phyloP scores from a whole-genome alignment of 2,329 filamentous ascomycete species.

The Metarhizium brunneum region DNA sequence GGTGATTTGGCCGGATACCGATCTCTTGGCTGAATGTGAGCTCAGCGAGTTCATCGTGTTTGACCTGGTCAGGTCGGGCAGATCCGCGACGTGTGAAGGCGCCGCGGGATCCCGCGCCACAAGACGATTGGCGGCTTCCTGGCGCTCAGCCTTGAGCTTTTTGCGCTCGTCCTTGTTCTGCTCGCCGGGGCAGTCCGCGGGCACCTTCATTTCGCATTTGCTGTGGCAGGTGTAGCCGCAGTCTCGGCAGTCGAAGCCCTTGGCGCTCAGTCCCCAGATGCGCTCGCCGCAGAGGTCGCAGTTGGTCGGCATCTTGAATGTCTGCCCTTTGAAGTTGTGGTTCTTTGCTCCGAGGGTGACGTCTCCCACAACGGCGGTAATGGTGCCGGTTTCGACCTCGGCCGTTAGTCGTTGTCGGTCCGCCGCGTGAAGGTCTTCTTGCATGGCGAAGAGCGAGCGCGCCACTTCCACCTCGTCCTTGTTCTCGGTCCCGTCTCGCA shows the following conservation, averaged over 20 bases:
- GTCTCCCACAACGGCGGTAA: constrained; percentile 85
- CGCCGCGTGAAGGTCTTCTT: constrained; percentile 75
- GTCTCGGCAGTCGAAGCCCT: constrained; percentile 91
- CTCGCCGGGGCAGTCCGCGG: constrained; percentile 90
- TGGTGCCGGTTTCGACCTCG: constrained; percentile 87
- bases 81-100: constrained; percentile 43
- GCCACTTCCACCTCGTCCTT: constrained; percentile 83
- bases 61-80: constrained; percentile 62
- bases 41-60: constrained; percentile 88
- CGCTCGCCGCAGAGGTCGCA: constrained; percentile 94
- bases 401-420: constrained; percentile 79
- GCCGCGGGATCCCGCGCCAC: constrained; percentile 35
- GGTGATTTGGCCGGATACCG: constrained; percentile 36
- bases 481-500: constrained; percentile 78
- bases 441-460: constrained; percentile 69
- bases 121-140: constrained; percentile 62
- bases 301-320: constrained; percentile 98
- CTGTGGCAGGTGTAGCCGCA: constrained; percentile 97
- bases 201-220: constrained; percentile 99
- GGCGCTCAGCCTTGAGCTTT: constrained; percentile 78
- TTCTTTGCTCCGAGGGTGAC: constrained; percentile 86
- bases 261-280: constrained; percentile 94
- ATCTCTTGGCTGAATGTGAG: constrained; percentile 68
- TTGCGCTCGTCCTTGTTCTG: constrained; percentile 92
- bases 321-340: constrained; percentile 97